These are phyloP conservation scores for Diplodia scrobiculata DNA, from an alignment of 2,329 filamentous ascomycete genomes.

Conservation along the genomic window DNA sequence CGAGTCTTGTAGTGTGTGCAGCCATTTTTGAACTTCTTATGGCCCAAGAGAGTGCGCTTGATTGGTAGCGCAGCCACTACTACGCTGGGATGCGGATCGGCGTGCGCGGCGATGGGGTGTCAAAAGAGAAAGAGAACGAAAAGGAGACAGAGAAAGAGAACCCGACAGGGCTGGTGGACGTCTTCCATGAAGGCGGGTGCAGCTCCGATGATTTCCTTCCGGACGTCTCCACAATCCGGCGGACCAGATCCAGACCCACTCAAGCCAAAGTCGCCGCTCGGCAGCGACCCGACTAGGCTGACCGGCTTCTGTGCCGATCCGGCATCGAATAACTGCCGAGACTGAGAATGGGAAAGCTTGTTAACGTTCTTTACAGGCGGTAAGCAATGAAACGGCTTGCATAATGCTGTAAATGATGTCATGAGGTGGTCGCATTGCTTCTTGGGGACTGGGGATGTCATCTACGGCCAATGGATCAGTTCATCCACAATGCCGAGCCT, in stretches of 20 bases:
- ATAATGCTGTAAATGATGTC: too few species aligned
- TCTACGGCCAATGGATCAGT: too few species aligned
- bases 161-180: neutral
- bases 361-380: neutral
- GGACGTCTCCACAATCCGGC: neutral
- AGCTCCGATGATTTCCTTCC: neutral
- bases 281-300: neutral
- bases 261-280: neutral
- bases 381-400: neutral
- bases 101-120: too few species aligned
- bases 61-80: neutral
- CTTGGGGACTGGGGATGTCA: too few species aligned
- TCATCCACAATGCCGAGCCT: too few species aligned
- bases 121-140: neutral
- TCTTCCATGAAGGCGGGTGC: neutral
- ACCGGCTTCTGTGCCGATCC: neutral
- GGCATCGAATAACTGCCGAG: neutral
- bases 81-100: too few species aligned
- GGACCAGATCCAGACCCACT: neutral
- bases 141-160: slow-evolving; percentile 10
- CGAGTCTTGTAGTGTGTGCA: slow-evolving; percentile 44
- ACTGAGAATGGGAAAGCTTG: neutral
- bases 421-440: too few species aligned
- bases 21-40: slow-evolving; percentile 43
- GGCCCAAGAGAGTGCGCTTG: slow-evolving; percentile 27